These are phyloP conservation scores for Ceratobasidium theobromae DNA, from an alignment of 1,284 basidiomycete species.

Conservation along the genomic window DNA sequence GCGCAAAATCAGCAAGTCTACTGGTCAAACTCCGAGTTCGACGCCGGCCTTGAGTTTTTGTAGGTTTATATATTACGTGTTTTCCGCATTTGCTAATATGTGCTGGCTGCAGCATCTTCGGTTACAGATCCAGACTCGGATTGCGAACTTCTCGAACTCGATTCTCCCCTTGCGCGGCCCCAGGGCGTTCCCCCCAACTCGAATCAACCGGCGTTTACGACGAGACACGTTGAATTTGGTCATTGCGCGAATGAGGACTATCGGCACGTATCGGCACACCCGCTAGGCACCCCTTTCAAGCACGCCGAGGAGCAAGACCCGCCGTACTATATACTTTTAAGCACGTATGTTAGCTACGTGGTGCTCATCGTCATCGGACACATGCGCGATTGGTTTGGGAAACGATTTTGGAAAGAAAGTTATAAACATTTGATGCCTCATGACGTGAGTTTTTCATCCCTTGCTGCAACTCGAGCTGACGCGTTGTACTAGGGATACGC, in stretches of 20 bases:
- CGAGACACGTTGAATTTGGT: constrained; percentile 83
- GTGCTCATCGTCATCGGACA: constrained; percentile 89
- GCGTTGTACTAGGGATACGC: constrained; percentile 75
- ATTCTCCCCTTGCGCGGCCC: constrained; percentile 45
- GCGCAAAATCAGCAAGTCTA: too few relatives aligned
- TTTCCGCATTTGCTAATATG: neutral
- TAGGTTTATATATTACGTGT: neutral
- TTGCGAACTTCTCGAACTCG: constrained; percentile 28
- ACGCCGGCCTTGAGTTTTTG: constrained; percentile 24
- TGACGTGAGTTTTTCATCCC: constrained; percentile 58
- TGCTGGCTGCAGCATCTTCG: constrained; percentile 5
- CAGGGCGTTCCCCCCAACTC: constrained; percentile 61
- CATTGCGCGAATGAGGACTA: constrained; percentile 74
- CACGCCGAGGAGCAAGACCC: constrained; percentile 75
- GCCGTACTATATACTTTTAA: constrained; percentile 85
- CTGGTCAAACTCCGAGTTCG: constrained; percentile 16
- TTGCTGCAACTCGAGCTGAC: neutral
- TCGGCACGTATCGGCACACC: constrained; percentile 66
- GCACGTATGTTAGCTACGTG: constrained; percentile 91
- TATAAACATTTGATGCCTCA: constrained; percentile 83
- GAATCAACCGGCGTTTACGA: constrained; percentile 64
- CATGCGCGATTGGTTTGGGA: constrained; percentile 93
- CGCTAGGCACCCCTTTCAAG: constrained; percentile 52
- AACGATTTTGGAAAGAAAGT: constrained; percentile 68
- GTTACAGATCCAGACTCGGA: constrained; percentile 28